A percentile compares a stretch with the other conserved stretches of the same genome.
phyloP scores from a whole-genome alignment of 768 basidiomycete genomes.

The Tylopilus rubrobrunneus region DNA sequence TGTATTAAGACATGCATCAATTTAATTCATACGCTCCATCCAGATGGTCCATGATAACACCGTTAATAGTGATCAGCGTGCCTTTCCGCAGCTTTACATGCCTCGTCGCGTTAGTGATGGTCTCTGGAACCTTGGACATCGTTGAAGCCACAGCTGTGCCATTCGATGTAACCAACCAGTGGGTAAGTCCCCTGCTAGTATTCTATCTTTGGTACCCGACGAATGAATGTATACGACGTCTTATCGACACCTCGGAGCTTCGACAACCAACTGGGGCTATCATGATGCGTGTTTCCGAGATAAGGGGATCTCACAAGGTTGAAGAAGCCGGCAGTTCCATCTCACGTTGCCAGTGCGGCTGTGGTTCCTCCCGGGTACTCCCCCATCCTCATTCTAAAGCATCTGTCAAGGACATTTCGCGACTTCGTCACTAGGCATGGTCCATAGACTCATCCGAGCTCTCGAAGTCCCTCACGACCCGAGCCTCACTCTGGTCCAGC shows the following conservation, averaged over 20 bases:
- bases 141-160: neutral
- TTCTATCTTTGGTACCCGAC: neutral
- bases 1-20: constrained; percentile 33
- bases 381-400: neutral
- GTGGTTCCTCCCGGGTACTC: neutral
- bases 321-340: constrained; percentile 1
- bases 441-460: constrained; percentile 23
- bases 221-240: neutral
- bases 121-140: neutral
- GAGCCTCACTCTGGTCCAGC: constrained; percentile 48
- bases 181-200: neutral
- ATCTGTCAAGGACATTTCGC: neutral
- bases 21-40: constrained; percentile 23
- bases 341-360: neutral
- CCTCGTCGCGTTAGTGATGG: neutral
- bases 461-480: constrained; percentile 55
- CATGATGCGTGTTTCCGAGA: neutral
- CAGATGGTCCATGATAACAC: constrained; percentile 1
- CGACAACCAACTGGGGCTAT: neutral
- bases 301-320: constrained; percentile 6
- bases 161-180: neutral
- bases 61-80: constrained; percentile 4
- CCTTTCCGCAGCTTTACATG: constrained; percentile 5
- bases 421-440: constrained; percentile 19
- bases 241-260: neutral